Evolutionary conservation across 1,139 yeast genomes (phyloP).

Genomic region (Geotrichum fermentans): DNA sequence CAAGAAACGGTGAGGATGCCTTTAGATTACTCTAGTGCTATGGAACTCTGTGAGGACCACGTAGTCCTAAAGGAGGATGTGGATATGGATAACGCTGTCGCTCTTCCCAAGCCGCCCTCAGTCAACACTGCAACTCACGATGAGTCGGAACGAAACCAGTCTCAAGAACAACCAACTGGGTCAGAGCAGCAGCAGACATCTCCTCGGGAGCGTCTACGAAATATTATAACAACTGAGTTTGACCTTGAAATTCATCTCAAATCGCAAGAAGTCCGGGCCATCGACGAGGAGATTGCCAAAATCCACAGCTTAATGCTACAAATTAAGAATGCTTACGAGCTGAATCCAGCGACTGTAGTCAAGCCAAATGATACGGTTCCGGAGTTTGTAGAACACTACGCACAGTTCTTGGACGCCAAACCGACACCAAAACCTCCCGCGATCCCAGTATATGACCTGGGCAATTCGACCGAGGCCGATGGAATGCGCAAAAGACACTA

Average conservation of each 20-base stretch:
- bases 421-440: conserved; percentile 2
- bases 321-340: conserved; percentile 30
- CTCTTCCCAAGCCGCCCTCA: no score
- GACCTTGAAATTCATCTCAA: conserved; percentile 67
- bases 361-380: conserved; percentile 42
- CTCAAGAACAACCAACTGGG: no score
- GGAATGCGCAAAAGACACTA: not conserved
- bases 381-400: conserved; percentile 49
- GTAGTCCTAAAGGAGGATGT: no score
- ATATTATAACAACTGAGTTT: conserved; percentile 44
- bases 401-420: conserved; percentile 27
- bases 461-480: not conserved
- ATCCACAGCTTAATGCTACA: conserved; percentile 54
- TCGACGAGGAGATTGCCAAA: conserved; percentile 60
- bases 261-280: conserved; percentile 56
- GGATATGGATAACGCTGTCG: no score
- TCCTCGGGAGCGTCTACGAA: conserved; percentile 8
- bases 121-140: no score
- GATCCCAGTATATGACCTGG: no score
- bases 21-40: no score
- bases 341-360: conserved; percentile 14
- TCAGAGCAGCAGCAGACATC: no score
- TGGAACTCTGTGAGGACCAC: no score
- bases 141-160: no score
- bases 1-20: no score